A percentile compares a stretch with the other conserved stretches of the same genome.
Evolutionary conservation across 306 rosid genomes (phyloP).

Genomic region (Ochetophila trinervis): DNA sequence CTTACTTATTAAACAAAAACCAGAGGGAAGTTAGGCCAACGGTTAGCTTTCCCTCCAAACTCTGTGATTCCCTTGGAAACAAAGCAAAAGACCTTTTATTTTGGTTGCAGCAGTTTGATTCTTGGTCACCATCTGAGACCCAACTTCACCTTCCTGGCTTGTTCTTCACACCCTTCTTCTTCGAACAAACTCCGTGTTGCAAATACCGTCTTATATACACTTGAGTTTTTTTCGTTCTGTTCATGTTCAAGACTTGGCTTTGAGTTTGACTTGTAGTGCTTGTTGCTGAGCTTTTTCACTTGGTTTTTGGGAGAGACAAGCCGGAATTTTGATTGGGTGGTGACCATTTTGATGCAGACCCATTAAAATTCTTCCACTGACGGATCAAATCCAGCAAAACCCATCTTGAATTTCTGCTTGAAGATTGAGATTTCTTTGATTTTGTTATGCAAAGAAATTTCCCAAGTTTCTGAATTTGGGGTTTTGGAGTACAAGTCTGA

Average conservation of each 20-base stretch:
- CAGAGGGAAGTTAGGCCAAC: constrained; percentile 76
- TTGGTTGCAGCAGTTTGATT: constrained; percentile 37
- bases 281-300: neutral
- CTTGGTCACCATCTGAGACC: constrained; percentile 80
- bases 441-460: neutral
- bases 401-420: constrained; percentile 13
- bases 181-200: neutral
- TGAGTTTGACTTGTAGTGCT: constrained; percentile 9
- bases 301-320: constrained; percentile 19
- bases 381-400: constrained; percentile 12
- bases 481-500: constrained; percentile 6
- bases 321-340: constrained; percentile 10
- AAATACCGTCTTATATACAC: constrained; percentile 36
- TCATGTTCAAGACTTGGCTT: constrained; percentile 17
- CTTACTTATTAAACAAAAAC: constrained; percentile 46
- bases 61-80: constrained; percentile 66
- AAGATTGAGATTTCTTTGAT: constrained; percentile 12
- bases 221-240: constrained; percentile 18
- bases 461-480: constrained; percentile 2
- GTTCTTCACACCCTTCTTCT: constrained; percentile 47
- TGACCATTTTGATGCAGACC: constrained; percentile 20
- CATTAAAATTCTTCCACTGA: constrained; percentile 18
- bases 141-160: constrained; percentile 72
- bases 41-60: constrained; percentile 75
- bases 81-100: constrained; percentile 50